Conservation (phyloP, 768 basidiomycete species). For the Rhodotorula babjevae region DNA sequence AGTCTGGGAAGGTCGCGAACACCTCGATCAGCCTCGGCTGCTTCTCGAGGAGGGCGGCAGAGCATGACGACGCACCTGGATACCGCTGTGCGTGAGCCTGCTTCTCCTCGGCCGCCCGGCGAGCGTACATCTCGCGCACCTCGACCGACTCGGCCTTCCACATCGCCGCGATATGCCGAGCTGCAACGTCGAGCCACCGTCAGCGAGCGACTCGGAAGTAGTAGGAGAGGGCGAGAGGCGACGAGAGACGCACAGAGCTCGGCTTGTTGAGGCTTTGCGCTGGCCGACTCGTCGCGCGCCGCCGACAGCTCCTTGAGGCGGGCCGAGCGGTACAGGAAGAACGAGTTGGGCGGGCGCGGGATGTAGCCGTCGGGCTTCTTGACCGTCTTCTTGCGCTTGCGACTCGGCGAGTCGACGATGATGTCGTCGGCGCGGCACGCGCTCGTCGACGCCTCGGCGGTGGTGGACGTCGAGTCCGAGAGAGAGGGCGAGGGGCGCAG, state of each 20-base stretch:
- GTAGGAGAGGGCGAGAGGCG: no score
- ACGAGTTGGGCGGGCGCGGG: constrained; percentile 72
- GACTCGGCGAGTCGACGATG: neutral
- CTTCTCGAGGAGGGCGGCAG: no score
- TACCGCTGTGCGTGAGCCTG: constrained; percentile 17
- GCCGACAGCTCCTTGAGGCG: constrained; percentile 49
- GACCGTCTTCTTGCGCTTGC: neutral
- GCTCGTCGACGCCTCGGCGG: no score
- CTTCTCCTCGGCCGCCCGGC: constrained; percentile 15
- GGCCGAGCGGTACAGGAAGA: constrained; percentile 75
- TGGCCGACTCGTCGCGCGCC: constrained; percentile 47
- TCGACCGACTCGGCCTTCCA: constrained; percentile 59
- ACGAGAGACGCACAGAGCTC: constrained; percentile 52
- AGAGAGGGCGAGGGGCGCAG: neutral
- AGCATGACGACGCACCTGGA: constrained; percentile 16
- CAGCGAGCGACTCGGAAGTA: no score
- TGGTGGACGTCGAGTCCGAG: neutral
- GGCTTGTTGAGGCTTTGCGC: constrained; percentile 55
- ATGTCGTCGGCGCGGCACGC: no score
- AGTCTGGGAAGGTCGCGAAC: neutral
- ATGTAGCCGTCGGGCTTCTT: neutral
- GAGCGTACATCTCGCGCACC: constrained; percentile 42
- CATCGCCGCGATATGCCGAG: constrained; percentile 59
- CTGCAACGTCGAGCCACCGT: neutral
- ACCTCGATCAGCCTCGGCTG: neutral